Conservation (phyloP, 169 alveolate genomes). For the Eimeria necatrix region DNA sequence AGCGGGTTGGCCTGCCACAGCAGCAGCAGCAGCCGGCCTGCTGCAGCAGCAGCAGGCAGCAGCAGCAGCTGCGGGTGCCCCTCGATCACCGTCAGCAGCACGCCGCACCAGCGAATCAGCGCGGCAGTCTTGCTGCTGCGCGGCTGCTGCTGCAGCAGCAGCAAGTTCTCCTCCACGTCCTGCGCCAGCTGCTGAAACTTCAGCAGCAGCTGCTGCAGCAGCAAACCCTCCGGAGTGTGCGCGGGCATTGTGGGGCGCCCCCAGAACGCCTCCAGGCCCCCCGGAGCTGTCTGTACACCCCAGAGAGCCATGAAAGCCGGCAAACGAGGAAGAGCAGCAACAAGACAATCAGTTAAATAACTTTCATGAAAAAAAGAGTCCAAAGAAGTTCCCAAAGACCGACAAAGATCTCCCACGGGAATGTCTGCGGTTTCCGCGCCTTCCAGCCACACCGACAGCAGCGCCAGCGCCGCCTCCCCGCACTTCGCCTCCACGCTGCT, state of each 20-base stretch:
- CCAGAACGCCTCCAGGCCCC: background rate
- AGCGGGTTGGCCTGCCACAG: slow-evolving; percentile 71
- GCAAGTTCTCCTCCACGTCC: background rate
- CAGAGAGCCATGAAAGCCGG: slow-evolving; percentile 67
- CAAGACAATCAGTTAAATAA: slow-evolving; percentile 67
- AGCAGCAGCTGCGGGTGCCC: slow-evolving; percentile 69
- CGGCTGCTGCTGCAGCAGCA: slow-evolving; percentile 35
- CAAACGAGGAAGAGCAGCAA: slow-evolving; percentile 60
- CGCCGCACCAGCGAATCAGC: slow-evolving; percentile 73
- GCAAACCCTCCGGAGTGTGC: background rate
- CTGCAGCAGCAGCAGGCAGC: slow-evolving; percentile 18
- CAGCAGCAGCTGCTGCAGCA: slow-evolving; percentile 49
- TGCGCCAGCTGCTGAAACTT: background rate
- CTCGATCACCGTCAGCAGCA: slow-evolving; percentile 63
- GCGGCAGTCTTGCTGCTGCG: slow-evolving; percentile 44
- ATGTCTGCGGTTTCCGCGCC: slow-evolving; percentile 9
- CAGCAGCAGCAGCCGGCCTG: slow-evolving; percentile 70
- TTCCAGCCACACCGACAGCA: slow-evolving; percentile 51
- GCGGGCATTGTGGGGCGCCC: background rate
- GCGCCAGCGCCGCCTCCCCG: slow-evolving; percentile 50
- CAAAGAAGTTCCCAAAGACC: background rate
- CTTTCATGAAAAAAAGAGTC: background rate
- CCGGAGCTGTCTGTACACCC: slow-evolving; percentile 56
- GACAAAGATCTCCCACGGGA: slow-evolving; percentile 4
- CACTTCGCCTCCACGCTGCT: background rate